phyloP scores from a whole-genome alignment of 768 basidiomycete genomes.

The Tricholoma sp. region DNA sequence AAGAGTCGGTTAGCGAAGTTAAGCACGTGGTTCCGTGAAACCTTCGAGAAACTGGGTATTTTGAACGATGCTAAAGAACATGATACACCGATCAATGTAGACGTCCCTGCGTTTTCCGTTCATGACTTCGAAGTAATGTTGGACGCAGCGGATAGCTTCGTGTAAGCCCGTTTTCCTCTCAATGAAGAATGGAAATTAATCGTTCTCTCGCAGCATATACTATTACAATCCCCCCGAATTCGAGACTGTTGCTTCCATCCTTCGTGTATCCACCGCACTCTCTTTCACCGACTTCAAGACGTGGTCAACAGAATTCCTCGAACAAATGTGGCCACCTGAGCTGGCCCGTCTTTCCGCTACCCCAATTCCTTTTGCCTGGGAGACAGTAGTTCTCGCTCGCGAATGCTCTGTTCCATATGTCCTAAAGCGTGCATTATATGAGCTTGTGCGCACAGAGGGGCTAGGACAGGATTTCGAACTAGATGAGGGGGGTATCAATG shows the following conservation, averaged over 20 bases:
- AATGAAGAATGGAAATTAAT: background rate
- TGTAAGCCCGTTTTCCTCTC: constrained; percentile 16
- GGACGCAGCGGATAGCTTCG: constrained; percentile 23
- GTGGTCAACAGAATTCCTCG: constrained; percentile 25
- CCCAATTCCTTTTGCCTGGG: constrained; percentile 19
- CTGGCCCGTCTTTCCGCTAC: constrained; percentile 18
- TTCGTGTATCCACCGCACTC: constrained; percentile 31
- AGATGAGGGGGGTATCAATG: background rate
- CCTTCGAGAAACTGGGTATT: constrained; percentile 8
- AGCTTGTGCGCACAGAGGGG: constrained; percentile 25
- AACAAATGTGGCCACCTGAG: constrained; percentile 26
- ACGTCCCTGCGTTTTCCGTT: constrained; percentile 5
- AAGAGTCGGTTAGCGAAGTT: constrained; percentile 13
- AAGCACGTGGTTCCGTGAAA: constrained; percentile 12
- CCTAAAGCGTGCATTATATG: constrained; percentile 33
- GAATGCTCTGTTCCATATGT: constrained; percentile 21
- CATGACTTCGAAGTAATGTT: constrained; percentile 30
- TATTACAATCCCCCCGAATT: constrained; percentile 21
- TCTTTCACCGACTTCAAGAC: constrained; percentile 22
- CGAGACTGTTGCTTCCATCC: constrained; percentile 22
- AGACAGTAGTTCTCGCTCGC: constrained; percentile 28
- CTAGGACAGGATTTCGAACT: constrained; percentile 20
- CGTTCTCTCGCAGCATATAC: constrained; percentile 14
- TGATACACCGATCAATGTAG: constrained; percentile 4
- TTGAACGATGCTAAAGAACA: background rate